Evolutionary conservation across 1,284 basidiomycete genomes (phyloP), one percentile per base, ranked within the genome.

Genomic region (Boletus smithii): DNA sequence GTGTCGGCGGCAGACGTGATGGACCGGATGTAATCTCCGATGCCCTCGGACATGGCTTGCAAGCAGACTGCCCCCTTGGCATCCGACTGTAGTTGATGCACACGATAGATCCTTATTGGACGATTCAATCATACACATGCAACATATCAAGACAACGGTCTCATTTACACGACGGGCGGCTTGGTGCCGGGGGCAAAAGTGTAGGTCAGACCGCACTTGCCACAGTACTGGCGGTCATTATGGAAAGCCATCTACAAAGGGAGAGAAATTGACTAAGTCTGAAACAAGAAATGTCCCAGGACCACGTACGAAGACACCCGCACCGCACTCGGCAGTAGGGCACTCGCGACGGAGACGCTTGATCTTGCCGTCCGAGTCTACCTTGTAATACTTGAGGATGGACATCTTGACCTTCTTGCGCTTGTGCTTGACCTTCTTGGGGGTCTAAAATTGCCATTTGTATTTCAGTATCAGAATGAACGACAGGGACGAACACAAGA

Each of bases 371-470:
- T 98, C 95, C 49, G 91, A 93, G 75, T 97, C 95, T 66, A 99
- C 95, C 78, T 95, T 97, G 81, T 98, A 98, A 83, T 97, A 98
- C 77, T 98, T 97, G 72, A 99, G 80, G 77, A 97, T 95, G 66
- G 93, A 79, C 95, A 97, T 93, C 79, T 95, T 99, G 80, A 97
- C 93, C 83, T 97, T 97, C 83, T 95, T 95, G 73, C 89, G 88
- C 87, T 98, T 97, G 82, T 98, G 95, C 87, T 98, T 98, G 83
- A 97, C 85, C 82, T 98, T 98, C 87, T 99, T 99, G 74, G 95
- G 95, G 69, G 94, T 95, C 91, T 94, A 63, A 2, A 47, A 23
- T n/a, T 14, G 7, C 18, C 43, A 29, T 29, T 11, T 24, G 20
- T 11, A 18, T 35, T 26, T 53, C 42, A 54, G 42, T 9, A 41